Conservation (phyloP, 208 protist genomes). For the Leishmania tropica region DNA sequence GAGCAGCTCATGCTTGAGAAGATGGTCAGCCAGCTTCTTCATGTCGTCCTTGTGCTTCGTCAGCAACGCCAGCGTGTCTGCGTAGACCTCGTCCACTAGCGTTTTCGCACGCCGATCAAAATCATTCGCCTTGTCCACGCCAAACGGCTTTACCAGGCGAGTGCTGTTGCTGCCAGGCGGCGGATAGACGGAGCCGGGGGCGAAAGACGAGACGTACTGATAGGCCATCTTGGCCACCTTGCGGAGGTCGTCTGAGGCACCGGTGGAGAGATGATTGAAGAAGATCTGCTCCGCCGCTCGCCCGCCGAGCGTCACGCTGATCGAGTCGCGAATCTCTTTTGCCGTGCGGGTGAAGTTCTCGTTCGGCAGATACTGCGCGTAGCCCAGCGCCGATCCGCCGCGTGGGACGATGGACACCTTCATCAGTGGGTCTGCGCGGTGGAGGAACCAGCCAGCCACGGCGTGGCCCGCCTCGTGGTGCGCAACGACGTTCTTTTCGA, state of each 20-base stretch:
- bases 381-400: conserved; percentile 94
- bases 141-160: conserved; percentile 90
- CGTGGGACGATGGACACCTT: conserved; percentile 98
- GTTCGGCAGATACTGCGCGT: conserved; percentile 98
- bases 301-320: conserved; percentile 95
- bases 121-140: conserved; percentile 68
- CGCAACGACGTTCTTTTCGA: conserved; percentile 95
- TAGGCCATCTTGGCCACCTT: conserved; percentile 96
- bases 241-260: conserved; percentile 95
- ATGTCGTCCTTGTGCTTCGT: conserved; percentile 78
- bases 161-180: conserved; percentile 62
- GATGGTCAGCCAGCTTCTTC: conserved; percentile 84
- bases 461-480: conserved; percentile 99
- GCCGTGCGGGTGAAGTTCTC: conserved; percentile 92
- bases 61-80: conserved; percentile 69
- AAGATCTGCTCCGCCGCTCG: conserved; percentile 93
- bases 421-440: conserved; percentile 96
- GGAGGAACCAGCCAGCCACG: conserved; percentile 97
- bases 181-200: conserved; percentile 69
- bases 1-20: conserved; percentile 84
- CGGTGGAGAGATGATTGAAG: conserved; percentile 94
- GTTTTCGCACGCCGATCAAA: conserved; percentile 90
- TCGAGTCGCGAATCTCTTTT: conserved; percentile 94
- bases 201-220: conserved; percentile 82
- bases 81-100: conserved; percentile 85